Base-by-base conservation (phyloP, 2,329 filamentous ascomycete species). In the Triangularia verruculosa region DNA sequence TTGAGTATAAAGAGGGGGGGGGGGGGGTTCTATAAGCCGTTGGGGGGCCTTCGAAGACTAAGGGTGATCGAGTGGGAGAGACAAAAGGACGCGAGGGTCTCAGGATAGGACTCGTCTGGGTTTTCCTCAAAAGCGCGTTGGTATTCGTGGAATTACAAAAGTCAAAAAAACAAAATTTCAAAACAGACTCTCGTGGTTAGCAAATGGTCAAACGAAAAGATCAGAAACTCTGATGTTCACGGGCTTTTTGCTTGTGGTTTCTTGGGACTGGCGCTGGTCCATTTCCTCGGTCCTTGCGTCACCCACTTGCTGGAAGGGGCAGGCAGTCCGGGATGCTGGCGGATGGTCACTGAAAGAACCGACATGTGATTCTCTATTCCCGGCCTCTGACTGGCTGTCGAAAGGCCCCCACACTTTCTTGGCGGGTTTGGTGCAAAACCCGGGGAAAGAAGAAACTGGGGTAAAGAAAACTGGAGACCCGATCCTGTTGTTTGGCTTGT, bases 201-300 rank as follows among this genome's bases (percentile, higher is more conserved):
- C 39, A 47, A n/a, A 47, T 47, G n/a, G 39, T 47, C 39, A 47
- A 47, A 47, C n/a, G 11, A 17, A 20, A 8, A 27, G 43, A 25
- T 15, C 22, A 25, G 51, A 24, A 25, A 54, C 51, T 54, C 39
- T 54, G 51, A 54, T 54, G 15, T 54, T 54, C 51, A 54, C 51
- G 25, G 22, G 25, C 25, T 28, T 25, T n/a, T 25, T 39, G 34
- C 34, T 39, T 39, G 34, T 34, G n/a, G 51, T 13, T 54, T 54
- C 51, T 54, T 54, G 20, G 39, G n/a, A 20, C 39, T 54, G 20
- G 51, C n/a, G 51, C 25, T 54, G 11, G 17, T 13, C 43, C 57
- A 56, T 61, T 65, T 64, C 68, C 69, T 70, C 67, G 70, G 67
- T 55, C 68, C 61, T 70, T 70, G 70, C 68, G 70, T 71, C 70